A percentile compares a stretch with the other conserved stretches of the same genome.
phyloP scores from a whole-genome alignment of 1,284 basidiomycete genomes.

The Megacollybia platyphylla region DNA sequence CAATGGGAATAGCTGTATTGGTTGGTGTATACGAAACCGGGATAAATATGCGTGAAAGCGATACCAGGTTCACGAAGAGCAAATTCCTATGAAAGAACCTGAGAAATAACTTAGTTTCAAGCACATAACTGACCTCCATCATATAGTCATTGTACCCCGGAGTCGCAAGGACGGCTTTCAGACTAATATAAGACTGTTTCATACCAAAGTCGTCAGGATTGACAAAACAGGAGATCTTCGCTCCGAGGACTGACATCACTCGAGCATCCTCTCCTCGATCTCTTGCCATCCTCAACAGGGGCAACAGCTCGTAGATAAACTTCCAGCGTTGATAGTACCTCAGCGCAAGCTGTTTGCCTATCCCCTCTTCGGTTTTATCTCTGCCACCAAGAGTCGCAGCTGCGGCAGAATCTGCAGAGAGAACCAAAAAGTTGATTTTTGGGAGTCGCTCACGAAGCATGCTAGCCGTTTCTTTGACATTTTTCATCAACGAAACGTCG shows the following conservation, averaged over 20 bases:
- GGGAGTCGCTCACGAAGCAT: constrained; percentile 11
- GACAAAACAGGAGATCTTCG: constrained; percentile 2
- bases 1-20: constrained; percentile 14
- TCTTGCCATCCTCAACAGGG: constrained; percentile 14
- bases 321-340: constrained; percentile 11
- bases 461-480: constrained; percentile 10
- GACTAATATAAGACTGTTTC: constrained; percentile 24
- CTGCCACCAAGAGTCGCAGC: constrained; percentile 10
- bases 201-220: constrained; percentile 24
- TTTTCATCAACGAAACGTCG: constrained; percentile 17
- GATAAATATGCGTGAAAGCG: constrained; percentile 25
- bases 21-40: constrained; percentile 22
- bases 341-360: constrained; percentile 13
- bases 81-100: constrained; percentile 18
- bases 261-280: constrained; percentile 11
- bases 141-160: constrained; percentile 33
- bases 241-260: constrained; percentile 5
- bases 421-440: constrained; percentile 14
- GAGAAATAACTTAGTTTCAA: neutral
- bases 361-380: constrained; percentile 13
- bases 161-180: constrained; percentile 16
- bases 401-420: constrained; percentile 12
- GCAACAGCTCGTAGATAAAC: constrained; percentile 14
- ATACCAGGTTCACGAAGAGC: constrained; percentile 20
- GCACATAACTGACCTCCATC: constrained; percentile 22